Conservation (phyloP, 129 eudicot species). For the Scalesia atractyloides region DNA sequence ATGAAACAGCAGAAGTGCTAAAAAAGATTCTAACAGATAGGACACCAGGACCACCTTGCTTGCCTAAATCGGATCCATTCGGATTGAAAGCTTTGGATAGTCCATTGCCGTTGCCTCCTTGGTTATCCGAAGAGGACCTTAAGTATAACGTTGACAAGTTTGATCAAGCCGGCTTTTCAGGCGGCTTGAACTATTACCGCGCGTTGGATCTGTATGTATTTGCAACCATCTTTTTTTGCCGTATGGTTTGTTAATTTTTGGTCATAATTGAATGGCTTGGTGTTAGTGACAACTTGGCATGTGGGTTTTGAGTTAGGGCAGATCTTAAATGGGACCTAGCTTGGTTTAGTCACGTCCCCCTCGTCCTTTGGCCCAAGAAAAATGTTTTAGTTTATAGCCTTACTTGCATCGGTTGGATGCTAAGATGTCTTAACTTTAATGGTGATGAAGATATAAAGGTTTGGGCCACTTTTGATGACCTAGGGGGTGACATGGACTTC, state of each 20-base stretch:
- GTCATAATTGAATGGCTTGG: neutral
- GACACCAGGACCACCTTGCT: conserved; percentile 59
- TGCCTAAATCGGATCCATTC: conserved; percentile 73
- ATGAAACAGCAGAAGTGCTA: conserved; percentile 61
- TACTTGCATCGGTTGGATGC: conserved; percentile 15
- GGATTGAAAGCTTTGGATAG: conserved; percentile 27
- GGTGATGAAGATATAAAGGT: neutral
- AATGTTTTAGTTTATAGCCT: neutral
- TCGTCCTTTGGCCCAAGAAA: neutral
- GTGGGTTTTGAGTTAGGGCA: conserved; percentile 4
- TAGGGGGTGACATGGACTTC: neutral
- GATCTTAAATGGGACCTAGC: neutral
- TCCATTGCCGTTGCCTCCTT: conserved; percentile 9
- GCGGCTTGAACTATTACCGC: conserved; percentile 43
- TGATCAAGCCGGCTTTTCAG: conserved; percentile 35
- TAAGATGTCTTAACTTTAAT: neutral
- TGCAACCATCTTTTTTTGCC: neutral
- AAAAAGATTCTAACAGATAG: conserved; percentile 67
- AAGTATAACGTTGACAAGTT: conserved; percentile 21
- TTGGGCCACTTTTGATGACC: neutral
- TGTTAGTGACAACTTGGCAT: neutral
- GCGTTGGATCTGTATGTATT: conserved; percentile 33
- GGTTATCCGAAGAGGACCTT: conserved; percentile 25
- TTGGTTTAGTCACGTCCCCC: neutral
- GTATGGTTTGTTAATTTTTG: neutral